Evolutionary conservation across 1,139 yeast genomes (phyloP).

Genomic region (Eremothecium cymbalariae): DNA sequence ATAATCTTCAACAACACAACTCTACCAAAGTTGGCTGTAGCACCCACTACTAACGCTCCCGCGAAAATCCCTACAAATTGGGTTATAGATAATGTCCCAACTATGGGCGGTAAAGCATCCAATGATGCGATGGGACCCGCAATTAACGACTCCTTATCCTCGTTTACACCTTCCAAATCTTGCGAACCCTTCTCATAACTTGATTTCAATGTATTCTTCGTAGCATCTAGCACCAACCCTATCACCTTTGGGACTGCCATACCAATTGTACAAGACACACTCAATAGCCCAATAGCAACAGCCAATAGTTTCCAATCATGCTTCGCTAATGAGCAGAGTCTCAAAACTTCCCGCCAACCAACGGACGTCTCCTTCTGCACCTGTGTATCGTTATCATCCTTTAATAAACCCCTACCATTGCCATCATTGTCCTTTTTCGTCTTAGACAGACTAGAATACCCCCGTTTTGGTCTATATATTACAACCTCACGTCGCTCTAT

Average conservation of each 20-base stretch:
- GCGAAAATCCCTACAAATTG: slow-evolving; percentile 44
- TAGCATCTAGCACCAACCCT: slow-evolving; percentile 66
- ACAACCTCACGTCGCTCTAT: no score
- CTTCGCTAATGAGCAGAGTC: slow-evolving; percentile 44
- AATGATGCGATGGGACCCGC: slow-evolving; percentile 15
- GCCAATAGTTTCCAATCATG: slow-evolving; percentile 45
- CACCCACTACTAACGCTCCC: slow-evolving; percentile 57
- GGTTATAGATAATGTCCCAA: slow-evolving; percentile 43
- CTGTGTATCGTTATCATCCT: background rate
- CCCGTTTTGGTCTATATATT: no score
- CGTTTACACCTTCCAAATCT: background rate
- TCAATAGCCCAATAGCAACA: slow-evolving; percentile 53
- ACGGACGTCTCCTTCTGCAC: slow-evolving; percentile 16
- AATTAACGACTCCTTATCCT: background rate
- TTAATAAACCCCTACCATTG: no score
- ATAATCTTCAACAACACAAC: slow-evolving; percentile 61
- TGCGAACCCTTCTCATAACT: background rate
- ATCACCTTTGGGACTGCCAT: slow-evolving; percentile 77
- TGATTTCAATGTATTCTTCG: slow-evolving; percentile 34
- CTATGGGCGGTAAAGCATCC: slow-evolving; percentile 35
- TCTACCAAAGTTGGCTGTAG: slow-evolving; percentile 74
- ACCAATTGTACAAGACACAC: slow-evolving; percentile 51
- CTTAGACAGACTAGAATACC: no score
- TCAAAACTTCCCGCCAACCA: slow-evolving; percentile 40
- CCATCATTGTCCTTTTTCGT: no score